These are phyloP conservation scores for Sphaerostilbella broomeana DNA, from an alignment of 2,329 filamentous ascomycete species.

Conservation along the genomic window DNA sequence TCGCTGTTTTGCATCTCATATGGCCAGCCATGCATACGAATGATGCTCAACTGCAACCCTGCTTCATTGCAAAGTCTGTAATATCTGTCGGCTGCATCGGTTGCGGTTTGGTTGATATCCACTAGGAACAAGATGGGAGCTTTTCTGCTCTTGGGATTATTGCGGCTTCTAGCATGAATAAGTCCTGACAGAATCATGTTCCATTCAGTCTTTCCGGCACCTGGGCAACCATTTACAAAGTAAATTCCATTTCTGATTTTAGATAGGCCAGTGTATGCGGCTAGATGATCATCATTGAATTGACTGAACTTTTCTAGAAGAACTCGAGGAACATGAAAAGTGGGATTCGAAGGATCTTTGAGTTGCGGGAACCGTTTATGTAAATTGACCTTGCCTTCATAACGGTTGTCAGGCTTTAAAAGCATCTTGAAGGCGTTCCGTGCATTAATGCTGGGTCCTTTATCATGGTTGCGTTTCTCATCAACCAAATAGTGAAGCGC, in stretches of 20 bases:
- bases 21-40: slow-evolving; percentile 37
- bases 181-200: slow-evolving; percentile 36
- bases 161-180: slow-evolving; percentile 24
- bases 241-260: slow-evolving; percentile 36
- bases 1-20: slow-evolving; percentile 29
- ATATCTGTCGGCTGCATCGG: slow-evolving; percentile 40
- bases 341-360: slow-evolving; percentile 19
- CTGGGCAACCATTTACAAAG: slow-evolving; percentile 41
- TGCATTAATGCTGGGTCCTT: slow-evolving; percentile 17
- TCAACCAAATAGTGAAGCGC: slow-evolving; percentile 23
- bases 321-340: slow-evolving; percentile 18
- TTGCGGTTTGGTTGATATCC: slow-evolving; percentile 42
- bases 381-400: slow-evolving; percentile 18
- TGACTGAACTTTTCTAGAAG: slow-evolving; percentile 25
- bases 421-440: slow-evolving; percentile 28
- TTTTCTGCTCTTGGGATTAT: too few relatives aligned
- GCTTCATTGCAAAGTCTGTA: slow-evolving; percentile 29
- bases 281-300: slow-evolving; percentile 33
- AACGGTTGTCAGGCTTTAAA: slow-evolving; percentile 21
- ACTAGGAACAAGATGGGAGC: slow-evolving; percentile 40
- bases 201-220: slow-evolving; percentile 43
- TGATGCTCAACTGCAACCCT: slow-evolving; percentile 28
- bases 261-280: slow-evolving; percentile 29
- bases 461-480: slow-evolving; percentile 15
- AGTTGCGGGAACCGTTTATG: slow-evolving; percentile 30